These are phyloP conservation scores for Chaetomium cochliodes DNA, from an alignment of 495 filamentous ascomycete species.

Conservation along the genomic window DNA sequence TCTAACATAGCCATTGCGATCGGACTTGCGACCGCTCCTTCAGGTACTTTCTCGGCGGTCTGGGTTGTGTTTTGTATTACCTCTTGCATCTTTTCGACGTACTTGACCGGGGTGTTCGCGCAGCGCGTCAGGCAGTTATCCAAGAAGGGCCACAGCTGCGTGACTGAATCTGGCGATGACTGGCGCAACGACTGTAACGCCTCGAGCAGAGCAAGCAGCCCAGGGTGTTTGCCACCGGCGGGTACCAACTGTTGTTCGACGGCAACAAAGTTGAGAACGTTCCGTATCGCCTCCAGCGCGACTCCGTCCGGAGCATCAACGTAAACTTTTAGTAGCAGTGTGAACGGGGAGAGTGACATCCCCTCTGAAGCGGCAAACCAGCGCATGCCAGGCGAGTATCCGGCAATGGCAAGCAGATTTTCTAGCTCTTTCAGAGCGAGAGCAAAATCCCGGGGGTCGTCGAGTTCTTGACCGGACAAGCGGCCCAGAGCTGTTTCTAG, in stretches of 20 bases:
- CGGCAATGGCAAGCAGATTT: slow-evolving; percentile 72
- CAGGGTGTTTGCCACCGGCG: slow-evolving; percentile 38
- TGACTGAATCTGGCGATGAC: slow-evolving; percentile 13
- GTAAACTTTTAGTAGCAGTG: slow-evolving; percentile 57
- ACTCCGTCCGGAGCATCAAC: slow-evolving; percentile 45
- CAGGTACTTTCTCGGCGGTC: slow-evolving; percentile 14
- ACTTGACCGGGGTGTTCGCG: slow-evolving; percentile 70
- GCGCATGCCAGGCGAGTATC: slow-evolving; percentile 72
- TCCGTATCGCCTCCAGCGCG: slow-evolving; percentile 44
- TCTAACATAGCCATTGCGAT: slow-evolving; percentile 66
- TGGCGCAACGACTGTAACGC: slow-evolving; percentile 40
- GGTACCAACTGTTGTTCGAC: slow-evolving; percentile 52
- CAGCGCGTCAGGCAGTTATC: slow-evolving; percentile 76
- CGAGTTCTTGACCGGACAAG: slow-evolving; percentile 43
- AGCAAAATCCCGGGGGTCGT: slow-evolving; percentile 47
- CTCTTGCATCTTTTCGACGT: slow-evolving; percentile 56
- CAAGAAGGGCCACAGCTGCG: slow-evolving; percentile 60
- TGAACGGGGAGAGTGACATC: slow-evolving; percentile 60
- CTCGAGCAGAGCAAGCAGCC: slow-evolving; percentile 55
- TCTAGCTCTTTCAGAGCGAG: slow-evolving; percentile 67
- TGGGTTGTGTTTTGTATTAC: slow-evolving; percentile 30
- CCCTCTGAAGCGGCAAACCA: slow-evolving; percentile 65
- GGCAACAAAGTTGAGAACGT: slow-evolving; percentile 50
- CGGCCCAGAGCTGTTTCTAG: slow-evolving; percentile 63
- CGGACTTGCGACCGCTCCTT: slow-evolving; percentile 39